Evolutionary conservation across 108 stramenopile species (phyloP), one percentile per base, ranked within the genome.

Genomic region (Skeletonema menzelii): DNA sequence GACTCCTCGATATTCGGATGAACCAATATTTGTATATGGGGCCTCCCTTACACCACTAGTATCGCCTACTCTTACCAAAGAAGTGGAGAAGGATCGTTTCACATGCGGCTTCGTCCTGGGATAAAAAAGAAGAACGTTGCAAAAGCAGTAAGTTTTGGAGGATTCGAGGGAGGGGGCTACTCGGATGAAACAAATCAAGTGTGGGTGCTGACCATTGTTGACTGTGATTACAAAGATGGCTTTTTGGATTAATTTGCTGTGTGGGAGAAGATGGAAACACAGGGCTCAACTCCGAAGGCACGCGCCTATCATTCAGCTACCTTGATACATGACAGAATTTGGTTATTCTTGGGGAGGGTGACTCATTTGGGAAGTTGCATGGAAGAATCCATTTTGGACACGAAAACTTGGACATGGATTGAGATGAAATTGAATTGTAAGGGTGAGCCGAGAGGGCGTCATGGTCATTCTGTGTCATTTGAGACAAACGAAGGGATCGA

Each of bases 281-380:
- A 17, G 13, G 63, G 34, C 4, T 20, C 14, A 65, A 71, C 37
- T 40, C 56, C 40, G 15, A 63, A 8, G 13, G 61, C 79, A 13
- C 68, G 88, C 6, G 88, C 88, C 6, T 89, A 89, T 73, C 88
- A 89, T 59, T 57, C 86, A 6, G 86, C 88, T 4, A 89, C 88
- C 35, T 61, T 89, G 44, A 38, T 89, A 11, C 37, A 30, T 12
- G 67, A 67, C 24, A 82, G 88, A 14, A 89, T 58, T 20, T 89
- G 42, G 31, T 89, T 10, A 63, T 87, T 15, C 24, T 87, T 37
- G 88, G 88, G 5, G 88, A n/a, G 88, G 7, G 87, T 89, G 88
- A 80, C 73, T 14, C 27, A 35, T 15, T 28, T 69, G 19, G 85
- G 71, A 40, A 85, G 75, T 24, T 77, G 82, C 15, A n/a, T 79